These are phyloP conservation scores for Bruguiera sexangula DNA, from an alignment of 345 rosid genomes.

Conservation along the genomic window DNA sequence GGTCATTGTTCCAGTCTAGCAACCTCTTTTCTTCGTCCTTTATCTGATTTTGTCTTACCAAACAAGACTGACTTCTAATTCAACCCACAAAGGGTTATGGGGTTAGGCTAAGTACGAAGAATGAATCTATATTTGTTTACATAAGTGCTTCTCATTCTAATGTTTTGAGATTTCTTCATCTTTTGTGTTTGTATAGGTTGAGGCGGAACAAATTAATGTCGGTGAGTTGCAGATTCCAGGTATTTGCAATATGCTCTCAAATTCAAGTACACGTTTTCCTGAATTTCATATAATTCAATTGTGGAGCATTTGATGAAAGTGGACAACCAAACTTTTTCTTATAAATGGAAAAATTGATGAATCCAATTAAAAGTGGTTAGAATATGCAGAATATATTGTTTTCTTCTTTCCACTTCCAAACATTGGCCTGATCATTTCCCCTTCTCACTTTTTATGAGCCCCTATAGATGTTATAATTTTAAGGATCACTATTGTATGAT, in stretches of 20 bases:
- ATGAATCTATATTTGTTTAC: too few relatives aligned
- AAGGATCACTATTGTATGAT: too few relatives aligned
- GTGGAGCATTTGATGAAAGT: not conserved
- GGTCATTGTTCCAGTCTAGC: too few relatives aligned
- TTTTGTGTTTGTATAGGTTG: constrained; percentile 42
- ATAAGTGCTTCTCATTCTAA: not conserved
- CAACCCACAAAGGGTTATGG: too few relatives aligned
- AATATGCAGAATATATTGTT: not conserved
- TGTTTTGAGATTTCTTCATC: constrained; percentile 1
- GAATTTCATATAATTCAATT: not conserved
- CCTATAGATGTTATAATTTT: too few relatives aligned
- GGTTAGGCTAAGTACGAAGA: too few relatives aligned
- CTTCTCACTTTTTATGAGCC: too few relatives aligned
- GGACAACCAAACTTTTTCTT: not conserved
- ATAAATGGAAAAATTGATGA: not conserved
- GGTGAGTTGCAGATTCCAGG: constrained; percentile 55
- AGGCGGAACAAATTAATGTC: constrained; percentile 76
- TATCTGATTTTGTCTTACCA: not conserved
- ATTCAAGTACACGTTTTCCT: not conserved
- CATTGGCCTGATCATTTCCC: not conserved
- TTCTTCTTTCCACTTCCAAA: not conserved
- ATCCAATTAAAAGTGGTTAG: not conserved
- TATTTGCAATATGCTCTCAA: constrained; percentile 20
- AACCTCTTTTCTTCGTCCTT: not conserved
- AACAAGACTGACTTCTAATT: too few relatives aligned